Evolutionary conservation across 2,329 filamentous ascomycete genomes (phyloP).

Genomic region (Neopestalotiopsis sp.): DNA sequence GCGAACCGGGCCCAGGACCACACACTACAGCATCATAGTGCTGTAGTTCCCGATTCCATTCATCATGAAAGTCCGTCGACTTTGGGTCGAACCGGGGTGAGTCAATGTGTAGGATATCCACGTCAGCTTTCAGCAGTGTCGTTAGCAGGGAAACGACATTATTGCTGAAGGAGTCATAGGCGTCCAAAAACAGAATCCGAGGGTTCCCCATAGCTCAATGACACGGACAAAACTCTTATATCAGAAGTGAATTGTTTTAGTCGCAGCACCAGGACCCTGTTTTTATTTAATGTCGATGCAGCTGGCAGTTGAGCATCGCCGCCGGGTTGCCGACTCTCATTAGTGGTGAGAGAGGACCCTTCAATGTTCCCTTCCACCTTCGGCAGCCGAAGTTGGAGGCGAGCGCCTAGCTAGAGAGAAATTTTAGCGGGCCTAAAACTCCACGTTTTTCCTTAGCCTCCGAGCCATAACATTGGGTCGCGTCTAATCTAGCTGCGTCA

Average conservation of each 20-base stretch:
- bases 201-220: conserved; percentile 33
- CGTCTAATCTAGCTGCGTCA: background rate
- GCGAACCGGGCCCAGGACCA: conserved; percentile 88
- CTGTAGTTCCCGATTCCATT: conserved; percentile 55
- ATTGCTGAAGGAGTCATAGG: conserved; percentile 96
- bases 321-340: background rate
- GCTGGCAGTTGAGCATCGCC: background rate
- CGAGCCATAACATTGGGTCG: background rate
- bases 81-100: conserved; percentile 52
- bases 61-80: conserved; percentile 45
- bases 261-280: background rate
- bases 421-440: conserved; percentile 13
- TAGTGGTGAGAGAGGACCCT: background rate
- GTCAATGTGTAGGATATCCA: conserved; percentile 77
- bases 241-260: background rate
- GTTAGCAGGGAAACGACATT: conserved; percentile 88
- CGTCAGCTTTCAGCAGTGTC: conserved; percentile 68
- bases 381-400: background rate
- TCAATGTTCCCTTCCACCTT: too few relatives aligned
- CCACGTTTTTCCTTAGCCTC: background rate
- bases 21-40: conserved; percentile 85
- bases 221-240: background rate
- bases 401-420: conserved; percentile 3
- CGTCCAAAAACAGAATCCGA: conserved; percentile 86
- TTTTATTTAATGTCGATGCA: background rate